A percentile compares a stretch with the other conserved stretches of the same genome.
These are phyloP conservation scores for Angomonas deanei DNA, from an alignment of 208 protist genomes.

Conservation along the genomic window DNA sequence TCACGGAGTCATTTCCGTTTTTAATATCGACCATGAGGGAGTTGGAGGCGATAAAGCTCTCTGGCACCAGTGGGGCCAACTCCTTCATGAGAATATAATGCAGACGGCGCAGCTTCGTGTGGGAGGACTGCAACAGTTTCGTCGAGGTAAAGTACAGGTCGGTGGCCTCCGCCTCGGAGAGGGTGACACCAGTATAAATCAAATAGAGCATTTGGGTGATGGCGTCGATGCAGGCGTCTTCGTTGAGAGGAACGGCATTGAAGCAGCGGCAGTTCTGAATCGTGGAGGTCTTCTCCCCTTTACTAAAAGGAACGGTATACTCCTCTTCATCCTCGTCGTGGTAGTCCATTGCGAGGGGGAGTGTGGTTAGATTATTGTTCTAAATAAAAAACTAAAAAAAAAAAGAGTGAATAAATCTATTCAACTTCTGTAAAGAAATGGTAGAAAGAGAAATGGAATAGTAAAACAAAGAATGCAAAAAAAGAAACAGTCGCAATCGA, in stretches of 20 bases:
- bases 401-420: conserved; percentile 4
- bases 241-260: conserved; percentile 88
- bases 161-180: conserved; percentile 94
- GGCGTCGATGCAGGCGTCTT: conserved; percentile 78
- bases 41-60: conserved; percentile 96
- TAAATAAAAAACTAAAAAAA: conserved; percentile 7
- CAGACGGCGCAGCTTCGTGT: conserved; percentile 94
- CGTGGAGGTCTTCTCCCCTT: conserved; percentile 91
- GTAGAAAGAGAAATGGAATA: conserved; percentile 9
- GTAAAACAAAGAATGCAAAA: not conserved
- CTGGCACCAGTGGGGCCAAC: conserved; percentile 89
- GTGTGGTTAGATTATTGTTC: not conserved
- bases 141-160: conserved; percentile 98
- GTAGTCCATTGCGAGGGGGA: conserved; percentile 14
- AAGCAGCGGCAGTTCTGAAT: conserved; percentile 95
- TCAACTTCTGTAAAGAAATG: conserved; percentile 3
- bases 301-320: conserved; percentile 84
- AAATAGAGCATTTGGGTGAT: conserved; percentile 96
- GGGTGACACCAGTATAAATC: conserved; percentile 87
- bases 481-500: too few relatives aligned
- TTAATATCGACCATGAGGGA: conserved; percentile 98
- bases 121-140: conserved; percentile 96
- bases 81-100: conserved; percentile 98
- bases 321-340: conserved; percentile 80
- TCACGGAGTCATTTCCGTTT: conserved; percentile 86